phyloP scores from a whole-genome alignment of 2,329 filamentous ascomycete species.

The Exophiala bonariae region DNA sequence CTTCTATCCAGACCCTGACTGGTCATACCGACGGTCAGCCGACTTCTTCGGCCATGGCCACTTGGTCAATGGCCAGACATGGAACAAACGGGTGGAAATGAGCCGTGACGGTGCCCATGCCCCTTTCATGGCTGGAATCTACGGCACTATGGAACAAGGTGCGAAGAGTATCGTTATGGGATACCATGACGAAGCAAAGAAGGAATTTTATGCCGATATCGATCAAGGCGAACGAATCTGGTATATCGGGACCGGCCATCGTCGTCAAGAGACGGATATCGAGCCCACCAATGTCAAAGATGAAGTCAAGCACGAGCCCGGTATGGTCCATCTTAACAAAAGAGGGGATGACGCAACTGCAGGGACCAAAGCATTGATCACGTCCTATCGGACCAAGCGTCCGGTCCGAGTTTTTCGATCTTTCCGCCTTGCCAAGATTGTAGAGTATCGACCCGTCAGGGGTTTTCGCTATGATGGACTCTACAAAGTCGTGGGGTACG shows the following conservation, averaged over 20 bases:
- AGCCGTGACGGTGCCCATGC: constrained; percentile 32
- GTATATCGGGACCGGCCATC: constrained; percentile 51
- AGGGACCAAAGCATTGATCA: constrained; percentile 46
- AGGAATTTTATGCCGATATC: constrained; percentile 47
- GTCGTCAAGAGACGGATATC: constrained; percentile 30
- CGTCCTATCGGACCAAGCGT: constrained; percentile 36
- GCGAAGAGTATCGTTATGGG: constrained; percentile 59
- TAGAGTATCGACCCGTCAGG: constrained; percentile 44
- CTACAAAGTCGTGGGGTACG: constrained; percentile 47
- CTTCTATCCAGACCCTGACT: constrained; percentile 4
- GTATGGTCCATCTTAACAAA: constrained; percentile 14
- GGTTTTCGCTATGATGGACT: constrained; percentile 61
- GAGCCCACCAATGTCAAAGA: constrained; percentile 22
- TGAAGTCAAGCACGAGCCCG: constrained; percentile 2
- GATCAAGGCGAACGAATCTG: constrained; percentile 52
- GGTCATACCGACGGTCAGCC: constrained; percentile 1
- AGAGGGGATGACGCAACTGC: constrained; percentile 29
- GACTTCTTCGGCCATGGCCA: constrained; percentile 24
- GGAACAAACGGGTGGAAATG: constrained; percentile 25
- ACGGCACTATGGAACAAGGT: constrained; percentile 45
- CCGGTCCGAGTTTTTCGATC: constrained; percentile 55
- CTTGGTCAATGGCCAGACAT: constrained; percentile 31
- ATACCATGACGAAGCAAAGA: constrained; percentile 13
- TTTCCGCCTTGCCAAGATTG: constrained; percentile 32
- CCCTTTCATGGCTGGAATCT: constrained; percentile 42